A percentile compares a stretch with the other conserved stretches of the same genome.
phyloP scores from a whole-genome alignment of 1,284 basidiomycete genomes.

The Spongiforma sp. region DNA sequence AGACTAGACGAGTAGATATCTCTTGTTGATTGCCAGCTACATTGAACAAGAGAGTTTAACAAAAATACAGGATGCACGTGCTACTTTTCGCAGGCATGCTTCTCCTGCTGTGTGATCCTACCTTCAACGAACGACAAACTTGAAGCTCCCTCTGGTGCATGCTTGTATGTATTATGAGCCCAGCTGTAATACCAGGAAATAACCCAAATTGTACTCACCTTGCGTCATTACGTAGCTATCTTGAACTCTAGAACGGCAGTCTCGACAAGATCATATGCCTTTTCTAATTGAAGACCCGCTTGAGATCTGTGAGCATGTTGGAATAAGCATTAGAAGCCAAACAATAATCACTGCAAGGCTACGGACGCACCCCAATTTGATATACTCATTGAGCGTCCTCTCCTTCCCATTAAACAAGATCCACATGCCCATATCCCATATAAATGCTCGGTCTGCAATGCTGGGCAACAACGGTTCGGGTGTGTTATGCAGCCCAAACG shows the following conservation, averaged over 20 bases:
- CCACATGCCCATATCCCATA: constrained; percentile 37
- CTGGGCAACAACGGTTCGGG: constrained; percentile 37
- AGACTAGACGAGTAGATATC: no score
- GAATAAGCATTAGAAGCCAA: not conserved
- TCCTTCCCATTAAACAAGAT: constrained; percentile 32
- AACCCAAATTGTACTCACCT: no score
- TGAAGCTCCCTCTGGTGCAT: no score
- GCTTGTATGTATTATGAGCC: no score
- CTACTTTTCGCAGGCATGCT: no score
- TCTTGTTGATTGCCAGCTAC: no score
- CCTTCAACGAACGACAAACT: no score
- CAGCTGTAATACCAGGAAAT: no score
- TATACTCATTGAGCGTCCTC: constrained; percentile 26
- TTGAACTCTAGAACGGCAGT: constrained; percentile 33
- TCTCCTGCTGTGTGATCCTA: no score
- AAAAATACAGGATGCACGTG: no score
- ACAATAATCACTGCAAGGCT: not conserved
- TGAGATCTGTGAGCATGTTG: constrained; percentile 12
- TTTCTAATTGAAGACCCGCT: constrained; percentile 29
- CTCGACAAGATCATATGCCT: constrained; percentile 32
- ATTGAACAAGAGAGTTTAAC: no score
- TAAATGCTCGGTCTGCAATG: constrained; percentile 35
- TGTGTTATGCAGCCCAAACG: constrained; percentile 20
- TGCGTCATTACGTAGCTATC: no score
- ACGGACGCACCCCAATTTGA: constrained; percentile 25